Evolutionary conservation across 2,329 filamentous ascomycete species (phyloP).

Genomic region (Xylogone sp.): DNA sequence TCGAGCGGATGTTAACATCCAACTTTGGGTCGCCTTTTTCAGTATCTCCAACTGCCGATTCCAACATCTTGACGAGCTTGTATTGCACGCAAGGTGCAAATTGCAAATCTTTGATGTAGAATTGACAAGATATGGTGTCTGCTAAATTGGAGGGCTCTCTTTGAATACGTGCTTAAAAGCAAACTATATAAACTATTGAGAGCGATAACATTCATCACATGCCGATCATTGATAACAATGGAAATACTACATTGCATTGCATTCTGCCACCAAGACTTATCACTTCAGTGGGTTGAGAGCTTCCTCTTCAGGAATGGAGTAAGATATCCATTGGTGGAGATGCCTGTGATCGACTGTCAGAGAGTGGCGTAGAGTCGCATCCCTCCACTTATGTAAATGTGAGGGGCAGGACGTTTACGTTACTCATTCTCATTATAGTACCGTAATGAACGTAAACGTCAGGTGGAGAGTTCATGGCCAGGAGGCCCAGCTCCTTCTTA

Average conservation of each 20-base stretch:
- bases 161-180: neutral
- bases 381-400: neutral
- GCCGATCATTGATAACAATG: neutral
- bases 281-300: neutral
- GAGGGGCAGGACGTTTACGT: neutral
- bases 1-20: slow-evolving; percentile 4
- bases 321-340: neutral
- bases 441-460: too few species aligned
- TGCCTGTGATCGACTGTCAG: neutral
- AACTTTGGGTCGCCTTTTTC: slow-evolving; percentile 6
- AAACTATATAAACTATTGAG: neutral
- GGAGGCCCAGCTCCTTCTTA: too few species aligned
- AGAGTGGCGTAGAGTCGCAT: neutral
- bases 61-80: neutral
- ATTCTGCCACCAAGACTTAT: neutral
- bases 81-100: neutral
- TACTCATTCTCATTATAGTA: too few species aligned
- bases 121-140: neutral
- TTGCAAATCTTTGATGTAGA: neutral
- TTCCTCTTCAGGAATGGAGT: neutral
- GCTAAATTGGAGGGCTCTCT: neutral
- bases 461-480: too few species aligned
- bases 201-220: neutral
- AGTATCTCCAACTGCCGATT: neutral
- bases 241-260: neutral